Evolutionary conservation across 352 stramenopile species (phyloP), one percentile per base, ranked within the genome.

Genomic region (Thraustotheca clavata): DNA sequence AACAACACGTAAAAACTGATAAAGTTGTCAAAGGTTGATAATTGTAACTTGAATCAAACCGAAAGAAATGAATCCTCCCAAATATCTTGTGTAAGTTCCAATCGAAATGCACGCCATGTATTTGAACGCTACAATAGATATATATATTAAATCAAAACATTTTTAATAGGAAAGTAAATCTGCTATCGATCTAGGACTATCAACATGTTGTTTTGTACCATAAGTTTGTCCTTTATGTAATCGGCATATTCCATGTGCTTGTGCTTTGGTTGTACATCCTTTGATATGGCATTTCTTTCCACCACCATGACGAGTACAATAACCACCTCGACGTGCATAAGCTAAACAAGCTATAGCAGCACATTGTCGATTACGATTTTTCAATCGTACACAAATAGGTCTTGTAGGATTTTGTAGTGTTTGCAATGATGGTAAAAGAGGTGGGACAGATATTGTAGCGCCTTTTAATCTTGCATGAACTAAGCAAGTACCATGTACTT

Each of bases 241-340:
- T 4, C 57, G 57, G 32, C 57, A 65, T n/a, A 65, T 24, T 1
- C 57, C 57, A 24, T 43, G 32, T 9, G 57, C 47, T 33, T 65
- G 57, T 9, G 57, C 46, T 20, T 40, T 43, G 2, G 57, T 65
- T 6, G 22, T 20, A 33, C 57, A 65, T n/a, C 47, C 22, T 12
- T 38, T 29, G 18, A 65, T 65, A 29, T 18, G n/a, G 24, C 57
- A 65, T 35, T 65, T 65, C 41, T 46, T 40, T 16, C 57, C 57
- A 12, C 57, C 57, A 9, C 57, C 57, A 32, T 65, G 57, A 8
- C 35, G 31, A 22, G 57, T 54, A 46, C 57, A 65, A 18, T 54
- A 40, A 26, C 57, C 57, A n/a, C 57, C 57, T 29, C 47, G 46
- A 5, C 57, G 38, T 8, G 57, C 57, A 26, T 65, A 65, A 31